Conservation (phyloP, 192 early-diverging fungal genomes). For the Rhizophagus prolifer region DNA sequence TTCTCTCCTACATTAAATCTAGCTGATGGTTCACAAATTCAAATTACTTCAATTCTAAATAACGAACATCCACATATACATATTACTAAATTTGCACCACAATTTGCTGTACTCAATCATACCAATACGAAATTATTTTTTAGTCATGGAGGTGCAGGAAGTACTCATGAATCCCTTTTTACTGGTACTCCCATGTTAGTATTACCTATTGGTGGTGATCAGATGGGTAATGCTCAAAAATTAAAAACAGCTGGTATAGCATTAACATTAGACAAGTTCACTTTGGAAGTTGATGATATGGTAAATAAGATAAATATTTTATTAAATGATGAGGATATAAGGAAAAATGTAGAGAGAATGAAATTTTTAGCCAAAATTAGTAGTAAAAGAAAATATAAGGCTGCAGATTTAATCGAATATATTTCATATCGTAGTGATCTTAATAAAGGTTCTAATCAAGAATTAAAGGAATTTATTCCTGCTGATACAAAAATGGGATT, state of each 20-base stretch:
- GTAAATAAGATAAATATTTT: too few species aligned
- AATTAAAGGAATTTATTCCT: background rate
- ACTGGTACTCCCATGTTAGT: conserved; percentile 6
- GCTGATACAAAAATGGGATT: too few species aligned
- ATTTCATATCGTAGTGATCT: background rate
- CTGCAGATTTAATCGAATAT: conserved; percentile 16
- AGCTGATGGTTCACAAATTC: background rate
- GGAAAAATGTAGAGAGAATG: background rate
- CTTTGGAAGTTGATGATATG: too few species aligned
- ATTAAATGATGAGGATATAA: too few species aligned
- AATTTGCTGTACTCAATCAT: conserved; percentile 38
- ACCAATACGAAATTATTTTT: conserved; percentile 6
- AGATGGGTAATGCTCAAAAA: too few species aligned
- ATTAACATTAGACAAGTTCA: too few species aligned
- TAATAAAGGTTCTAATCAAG: background rate
- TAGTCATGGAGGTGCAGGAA: too few species aligned
- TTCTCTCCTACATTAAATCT: background rate
- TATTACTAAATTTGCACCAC: conserved; percentile 31
- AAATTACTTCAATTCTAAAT: background rate
- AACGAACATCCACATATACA: conserved; percentile 16
- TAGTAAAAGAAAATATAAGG: conserved; percentile 16
- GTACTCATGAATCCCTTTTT: background rate
- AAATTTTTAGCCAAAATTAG: conserved; percentile 11
- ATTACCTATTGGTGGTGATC: too few species aligned
- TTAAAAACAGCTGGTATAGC: too few species aligned